Evolutionary conservation across 306 rosid species (phyloP), one percentile per base, ranked within the genome.

Genomic region (Acacia confusa): DNA sequence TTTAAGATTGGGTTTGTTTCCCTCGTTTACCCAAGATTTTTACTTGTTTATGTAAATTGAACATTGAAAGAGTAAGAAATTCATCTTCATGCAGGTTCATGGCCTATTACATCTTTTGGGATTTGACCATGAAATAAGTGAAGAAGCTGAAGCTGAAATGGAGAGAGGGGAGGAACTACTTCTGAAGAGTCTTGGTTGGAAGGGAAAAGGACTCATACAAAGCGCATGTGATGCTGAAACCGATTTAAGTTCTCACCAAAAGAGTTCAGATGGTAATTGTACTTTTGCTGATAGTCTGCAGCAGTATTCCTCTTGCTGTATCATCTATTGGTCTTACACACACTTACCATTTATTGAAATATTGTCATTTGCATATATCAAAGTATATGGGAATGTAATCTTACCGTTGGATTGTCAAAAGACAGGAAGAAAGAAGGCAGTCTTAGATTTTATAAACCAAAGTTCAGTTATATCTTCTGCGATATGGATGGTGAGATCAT

Each of bases 31-130:
- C 40, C 16, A 45, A 25, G 40, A 22, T 24, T 70, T 41, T 70
- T 41, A 6, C 44, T 71, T 71, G 7, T 71, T 57, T 73, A 64
- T 63, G 44, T 71, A 67, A 63, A 78, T 58, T 76, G 79, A 83
- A 72, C 71, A 73, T 71, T 84, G 40, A 82, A 65, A 75, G 67
- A 20, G 32, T 82, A 50, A 66, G 80, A 52, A 70, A 72, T 53
- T 81, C 52, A 82, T 75, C 4, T 40, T 47, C 67, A 57, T 80
- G 79, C 82, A 92, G 97, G 86, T 95, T 82, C 99, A 91, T 88
- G 99, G 99, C 38, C 83, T 95, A 86, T 87, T 95, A 88, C 97
- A 95, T 93, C 94, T 93, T 79, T 76, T 93, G 85, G 97, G 97
- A 75, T 95, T 91, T 88, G 97, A 90, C 85, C 99, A 90, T 87